Evolutionary conservation across 1,284 basidiomycete species (phyloP), one percentile per base, ranked within the genome.

Genomic region (Singerocomus rubriflavus): DNA sequence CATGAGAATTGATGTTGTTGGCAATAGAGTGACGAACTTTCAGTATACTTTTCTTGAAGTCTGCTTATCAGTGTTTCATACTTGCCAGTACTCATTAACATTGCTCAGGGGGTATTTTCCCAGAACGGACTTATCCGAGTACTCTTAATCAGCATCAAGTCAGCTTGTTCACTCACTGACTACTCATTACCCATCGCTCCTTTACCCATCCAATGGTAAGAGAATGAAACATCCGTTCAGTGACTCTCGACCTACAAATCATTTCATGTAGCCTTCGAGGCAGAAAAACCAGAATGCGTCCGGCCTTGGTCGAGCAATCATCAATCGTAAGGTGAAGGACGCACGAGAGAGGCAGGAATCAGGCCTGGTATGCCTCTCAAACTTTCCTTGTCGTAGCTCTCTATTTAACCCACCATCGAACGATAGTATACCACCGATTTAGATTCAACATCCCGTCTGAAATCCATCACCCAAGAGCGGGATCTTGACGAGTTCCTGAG

Each of bases 401-500:
- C 25, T 17, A 17, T 31, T 53, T 27, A 52, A 26, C 7, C 32
- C 34, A 30, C 47, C 32, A 21, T n/a, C 4, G 21, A 44, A 43
- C 34, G 7, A 14, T 50, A 95, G 91, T 94, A 91, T 69, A 82
- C 82, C 33, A 86, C 87, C 14, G 92, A 96, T 62, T 59, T 87
- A 48, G 88, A 88, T 52, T 68, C 77, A 13, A 75, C 79, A 10
- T 81, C 82, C 52, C 85, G 85, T 36, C 79, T 99, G 30, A 84
- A 88, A 61, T 98, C 95, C 2, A 86, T 99, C 35, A 99, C 97
- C 0, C 96, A 99, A 70, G 94, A 99, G 73, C 79, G 85, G 52
- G 94, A 98, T 73, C 76, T 99, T 27, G 96, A 98, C 61, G 94
- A 96, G 69, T 99, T 99, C 69, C 73, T 99, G 53, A 96, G 85